A percentile compares a stretch with the other conserved stretches of the same genome.
phyloP scores from a whole-genome alignment of 179 eudicot genomes.

The Pouteria campechiana region DNA sequence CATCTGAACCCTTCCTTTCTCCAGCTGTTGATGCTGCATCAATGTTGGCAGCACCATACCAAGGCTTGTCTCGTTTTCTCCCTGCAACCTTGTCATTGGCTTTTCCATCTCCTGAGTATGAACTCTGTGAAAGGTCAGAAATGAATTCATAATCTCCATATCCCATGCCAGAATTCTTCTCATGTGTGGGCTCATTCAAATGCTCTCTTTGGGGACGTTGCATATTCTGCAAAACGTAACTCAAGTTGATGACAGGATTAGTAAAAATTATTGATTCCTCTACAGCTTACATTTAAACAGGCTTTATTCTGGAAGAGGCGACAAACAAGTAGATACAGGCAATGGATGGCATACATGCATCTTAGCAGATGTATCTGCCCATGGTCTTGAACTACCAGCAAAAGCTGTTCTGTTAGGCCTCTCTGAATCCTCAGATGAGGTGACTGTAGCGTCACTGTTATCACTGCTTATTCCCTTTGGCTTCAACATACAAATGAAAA shows the following conservation, averaged over 20 bases:
- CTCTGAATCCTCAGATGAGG: slow-evolving; percentile 30
- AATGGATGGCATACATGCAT: slow-evolving; percentile 19
- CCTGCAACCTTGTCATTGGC: slow-evolving; percentile 29
- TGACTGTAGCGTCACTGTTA: slow-evolving; percentile 18
- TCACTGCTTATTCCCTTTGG: slow-evolving; percentile 32
- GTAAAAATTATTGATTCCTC: no score
- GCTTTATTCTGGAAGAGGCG: no score
- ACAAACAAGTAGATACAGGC: no score
- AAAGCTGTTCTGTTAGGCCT: slow-evolving; percentile 28
- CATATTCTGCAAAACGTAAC: slow-evolving; percentile 23
- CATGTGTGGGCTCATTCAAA: slow-evolving; percentile 21
- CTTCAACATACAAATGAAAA: slow-evolving; percentile 22
- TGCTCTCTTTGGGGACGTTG: slow-evolving; percentile 42
- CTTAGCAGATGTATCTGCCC: slow-evolving; percentile 40
- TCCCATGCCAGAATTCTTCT: slow-evolving; percentile 33
- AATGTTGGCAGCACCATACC: slow-evolving; percentile 44
- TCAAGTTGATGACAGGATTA: no score
- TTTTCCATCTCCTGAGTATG: slow-evolving; percentile 37
- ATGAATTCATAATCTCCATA: slow-evolving; percentile 45
- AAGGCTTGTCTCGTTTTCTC: slow-evolving; percentile 37
- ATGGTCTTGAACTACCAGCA: slow-evolving; percentile 30
- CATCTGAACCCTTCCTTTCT: slow-evolving; percentile 54
- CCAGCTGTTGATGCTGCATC: slow-evolving; percentile 31
- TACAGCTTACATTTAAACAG: no score
- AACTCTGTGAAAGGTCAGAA: slow-evolving; percentile 34